A percentile compares a stretch with the other conserved stretches of the same genome.
phyloP scores from a whole-genome alignment of 164 flowering plant genomes.

The Vitis rotundifolia region DNA sequence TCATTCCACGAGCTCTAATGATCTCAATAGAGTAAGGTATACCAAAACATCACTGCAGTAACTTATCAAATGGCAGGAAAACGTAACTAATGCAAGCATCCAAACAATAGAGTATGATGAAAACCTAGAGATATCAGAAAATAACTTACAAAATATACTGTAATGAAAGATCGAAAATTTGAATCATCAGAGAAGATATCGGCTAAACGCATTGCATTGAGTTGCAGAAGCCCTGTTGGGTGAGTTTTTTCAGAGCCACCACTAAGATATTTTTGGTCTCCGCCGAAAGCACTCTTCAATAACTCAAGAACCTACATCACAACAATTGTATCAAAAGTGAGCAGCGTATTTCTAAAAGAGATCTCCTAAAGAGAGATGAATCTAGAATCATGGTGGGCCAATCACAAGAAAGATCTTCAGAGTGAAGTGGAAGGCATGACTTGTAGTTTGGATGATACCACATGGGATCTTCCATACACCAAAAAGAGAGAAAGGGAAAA shows the following conservation, averaged over 20 bases:
- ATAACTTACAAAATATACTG: slow-evolving; percentile 71
- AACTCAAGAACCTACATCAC: slow-evolving; percentile 70
- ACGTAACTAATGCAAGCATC: background rate
- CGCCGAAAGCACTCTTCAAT: slow-evolving; percentile 56
- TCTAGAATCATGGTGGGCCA: background rate
- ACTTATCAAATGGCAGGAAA: background rate
- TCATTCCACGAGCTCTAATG: too few species aligned
- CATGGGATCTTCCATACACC: too few species aligned
- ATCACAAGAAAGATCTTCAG: background rate
- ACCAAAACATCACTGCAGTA: background rate
- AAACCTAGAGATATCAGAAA: background rate
- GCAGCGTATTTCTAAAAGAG: slow-evolving; percentile 7
- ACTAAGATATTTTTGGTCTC: slow-evolving; percentile 31
- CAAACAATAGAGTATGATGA: background rate
- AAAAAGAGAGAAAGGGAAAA: background rate
- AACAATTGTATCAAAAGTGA: slow-evolving; percentile 10
- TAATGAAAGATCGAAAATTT: slow-evolving; percentile 78
- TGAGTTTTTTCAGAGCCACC: slow-evolving; percentile 32
- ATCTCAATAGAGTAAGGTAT: background rate
- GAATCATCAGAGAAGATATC: slow-evolving; percentile 98
- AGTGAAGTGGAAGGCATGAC: background rate
- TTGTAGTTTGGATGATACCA: too few species aligned
- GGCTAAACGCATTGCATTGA: slow-evolving; percentile 88
- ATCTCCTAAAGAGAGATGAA: slow-evolving; percentile 3
- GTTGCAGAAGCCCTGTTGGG: slow-evolving; percentile 79